phyloP scores from a whole-genome alignment of 345 rosid genomes.

The Eucalyptus albens region DNA sequence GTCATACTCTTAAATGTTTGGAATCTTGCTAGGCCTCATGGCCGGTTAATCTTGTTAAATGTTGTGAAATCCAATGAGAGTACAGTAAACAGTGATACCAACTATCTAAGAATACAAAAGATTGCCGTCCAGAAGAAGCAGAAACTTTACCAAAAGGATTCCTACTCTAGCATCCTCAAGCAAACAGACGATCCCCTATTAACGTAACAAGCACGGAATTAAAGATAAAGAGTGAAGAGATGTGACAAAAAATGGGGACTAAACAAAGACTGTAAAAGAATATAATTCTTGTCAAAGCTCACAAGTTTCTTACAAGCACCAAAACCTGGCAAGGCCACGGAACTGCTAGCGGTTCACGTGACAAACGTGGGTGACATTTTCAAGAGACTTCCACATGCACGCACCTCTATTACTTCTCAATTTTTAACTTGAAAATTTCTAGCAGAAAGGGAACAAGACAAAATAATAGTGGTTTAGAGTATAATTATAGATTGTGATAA shows the following conservation, averaged over 20 bases:
- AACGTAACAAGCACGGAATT: neutral
- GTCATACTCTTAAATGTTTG: neutral
- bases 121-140: neutral
- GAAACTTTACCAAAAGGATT: neutral
- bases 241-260: neutral
- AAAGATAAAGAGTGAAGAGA: neutral
- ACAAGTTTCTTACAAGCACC: neutral
- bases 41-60: neutral
- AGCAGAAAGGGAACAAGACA: neutral
- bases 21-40: neutral
- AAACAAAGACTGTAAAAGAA: neutral
- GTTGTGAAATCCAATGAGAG: neutral
- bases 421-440: neutral
- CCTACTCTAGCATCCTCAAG: neutral
- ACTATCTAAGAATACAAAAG: neutral
- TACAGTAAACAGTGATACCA: neutral
- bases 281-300: neutral
- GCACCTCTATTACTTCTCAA: neutral
- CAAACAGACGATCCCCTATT: neutral
- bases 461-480: neutral
- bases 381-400: neutral
- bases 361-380: neutral
- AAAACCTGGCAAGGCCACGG: neutral
- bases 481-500: neutral
- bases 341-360: neutral